A percentile compares a stretch with the other conserved stretches of the same genome.
Conservation (phyloP, 768 basidiomycete species). For the Suillus cothurnatus region DNA sequence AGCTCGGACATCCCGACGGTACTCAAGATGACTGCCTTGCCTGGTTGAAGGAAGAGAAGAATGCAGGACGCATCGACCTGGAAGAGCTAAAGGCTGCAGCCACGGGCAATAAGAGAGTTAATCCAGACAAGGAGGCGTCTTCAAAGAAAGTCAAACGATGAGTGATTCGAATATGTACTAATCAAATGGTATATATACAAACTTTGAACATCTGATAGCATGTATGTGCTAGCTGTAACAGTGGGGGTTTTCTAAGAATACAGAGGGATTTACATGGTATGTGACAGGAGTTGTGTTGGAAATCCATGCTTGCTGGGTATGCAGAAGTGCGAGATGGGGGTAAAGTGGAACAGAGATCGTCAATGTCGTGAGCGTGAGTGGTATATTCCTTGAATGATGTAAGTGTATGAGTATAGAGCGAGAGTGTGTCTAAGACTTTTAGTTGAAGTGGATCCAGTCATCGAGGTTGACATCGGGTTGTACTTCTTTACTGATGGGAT, state of each 20-base stretch:
- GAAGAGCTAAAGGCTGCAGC: slow-evolving; percentile 27
- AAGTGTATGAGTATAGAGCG: background rate
- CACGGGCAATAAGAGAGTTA: slow-evolving; percentile 28
- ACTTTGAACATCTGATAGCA: background rate
- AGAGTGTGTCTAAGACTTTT: background rate
- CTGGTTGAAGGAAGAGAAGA: slow-evolving; percentile 67
- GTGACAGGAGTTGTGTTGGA: slow-evolving; percentile 1
- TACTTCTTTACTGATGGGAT: background rate
- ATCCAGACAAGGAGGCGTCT: slow-evolving; percentile 16
- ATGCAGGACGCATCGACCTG: slow-evolving; percentile 45
- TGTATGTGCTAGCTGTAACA: slow-evolving; percentile 3
- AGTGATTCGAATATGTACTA: background rate
- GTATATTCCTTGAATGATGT: slow-evolving; percentile 5
- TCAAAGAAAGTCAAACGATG: slow-evolving; percentile 37
- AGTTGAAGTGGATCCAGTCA: slow-evolving; percentile 9
- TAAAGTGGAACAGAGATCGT: background rate
- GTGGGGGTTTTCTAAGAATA: slow-evolving; percentile 19
- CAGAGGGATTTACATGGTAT: slow-evolving; percentile 17
- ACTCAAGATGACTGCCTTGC: slow-evolving; percentile 65
- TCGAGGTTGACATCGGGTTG: background rate
- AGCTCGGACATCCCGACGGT: slow-evolving; percentile 71
- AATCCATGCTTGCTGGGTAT: slow-evolving; percentile 9
- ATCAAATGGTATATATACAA: slow-evolving; percentile 1
- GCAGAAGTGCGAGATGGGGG: slow-evolving; percentile 7
- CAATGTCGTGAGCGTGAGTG: slow-evolving; percentile 4